Conservation (phyloP, 1,284 basidiomycete species). For the Phaffia rhodozyma region DNA sequence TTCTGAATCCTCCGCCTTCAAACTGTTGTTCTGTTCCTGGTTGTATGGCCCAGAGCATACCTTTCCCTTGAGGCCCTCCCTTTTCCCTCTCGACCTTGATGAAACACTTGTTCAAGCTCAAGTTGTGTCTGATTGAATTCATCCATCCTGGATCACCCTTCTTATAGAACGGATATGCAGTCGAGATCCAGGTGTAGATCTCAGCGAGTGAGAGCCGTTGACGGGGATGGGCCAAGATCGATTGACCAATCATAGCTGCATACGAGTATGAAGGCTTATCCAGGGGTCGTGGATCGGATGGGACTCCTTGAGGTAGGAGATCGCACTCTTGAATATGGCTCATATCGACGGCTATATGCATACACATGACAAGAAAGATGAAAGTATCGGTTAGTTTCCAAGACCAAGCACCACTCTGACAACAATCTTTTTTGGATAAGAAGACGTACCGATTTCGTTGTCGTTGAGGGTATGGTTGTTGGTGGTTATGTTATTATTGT, state of each 20-base stretch:
- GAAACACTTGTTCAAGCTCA: constrained; percentile 76
- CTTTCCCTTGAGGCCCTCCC: constrained; percentile 11
- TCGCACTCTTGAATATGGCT: neutral
- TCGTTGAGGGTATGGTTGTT: too few relatives aligned
- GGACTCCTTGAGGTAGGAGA: constrained; percentile 41
- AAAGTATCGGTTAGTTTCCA: neutral
- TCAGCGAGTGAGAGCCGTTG: constrained; percentile 84
- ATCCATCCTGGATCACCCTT: constrained; percentile 83
- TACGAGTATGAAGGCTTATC: constrained; percentile 76
- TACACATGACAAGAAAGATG: neutral
- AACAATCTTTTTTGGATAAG: neutral
- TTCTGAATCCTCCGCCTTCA: constrained; percentile 25
- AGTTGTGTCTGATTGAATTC: constrained; percentile 81
- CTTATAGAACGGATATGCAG: constrained; percentile 85
- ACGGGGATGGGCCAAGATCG: constrained; percentile 69
- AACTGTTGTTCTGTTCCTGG: constrained; percentile 25
- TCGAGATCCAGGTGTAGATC: constrained; percentile 91
- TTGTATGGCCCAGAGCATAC: constrained; percentile 25
- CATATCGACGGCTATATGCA: neutral
- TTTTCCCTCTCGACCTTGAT: constrained; percentile 29
- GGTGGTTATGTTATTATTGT: too few relatives aligned
- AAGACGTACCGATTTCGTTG: too few relatives aligned
- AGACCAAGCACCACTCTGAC: neutral
- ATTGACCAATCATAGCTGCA: constrained; percentile 89
- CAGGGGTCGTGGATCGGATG: constrained; percentile 64